Percentiles rank a stretch among this genome's conserved stretches.
Evolutionary conservation across 75 land plant genomes (phyloP).

Genomic region (Larix kaempferi): DNA sequence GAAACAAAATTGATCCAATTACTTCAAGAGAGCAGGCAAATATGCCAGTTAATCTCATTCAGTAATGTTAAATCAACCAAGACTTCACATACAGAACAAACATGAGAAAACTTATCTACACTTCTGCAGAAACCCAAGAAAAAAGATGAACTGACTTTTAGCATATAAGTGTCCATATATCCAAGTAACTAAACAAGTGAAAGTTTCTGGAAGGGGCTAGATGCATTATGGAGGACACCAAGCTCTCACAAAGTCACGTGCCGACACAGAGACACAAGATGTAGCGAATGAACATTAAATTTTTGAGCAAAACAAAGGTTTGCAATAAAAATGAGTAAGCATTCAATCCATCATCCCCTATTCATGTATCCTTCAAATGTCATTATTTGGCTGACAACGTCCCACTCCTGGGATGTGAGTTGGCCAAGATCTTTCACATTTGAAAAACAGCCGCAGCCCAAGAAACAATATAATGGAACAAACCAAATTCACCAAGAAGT

Average conservation of each 20-base stretch:
- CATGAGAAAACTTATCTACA: slow-evolving; percentile 31
- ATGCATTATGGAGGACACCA: not conserved
- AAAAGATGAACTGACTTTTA: not conserved
- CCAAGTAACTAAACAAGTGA: not conserved
- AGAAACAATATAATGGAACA: not conserved
- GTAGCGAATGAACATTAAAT: not conserved
- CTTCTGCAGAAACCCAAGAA: not conserved
- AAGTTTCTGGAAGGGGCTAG: not conserved
- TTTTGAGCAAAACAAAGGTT: not conserved
- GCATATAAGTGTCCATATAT: not conserved
- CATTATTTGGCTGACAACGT: not conserved
- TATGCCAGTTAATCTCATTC: not conserved
- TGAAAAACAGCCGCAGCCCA: not conserved
- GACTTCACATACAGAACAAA: slow-evolving; percentile 51
- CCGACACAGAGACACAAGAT: not conserved
- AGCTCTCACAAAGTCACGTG: not conserved
- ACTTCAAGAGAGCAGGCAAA: not conserved
- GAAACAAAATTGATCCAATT: not conserved
- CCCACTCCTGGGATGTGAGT: not conserved
- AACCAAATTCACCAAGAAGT: not conserved
- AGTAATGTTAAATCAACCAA: slow-evolving; percentile 40
- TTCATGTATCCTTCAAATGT: not conserved
- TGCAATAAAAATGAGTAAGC: not conserved
- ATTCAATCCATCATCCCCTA: not conserved
- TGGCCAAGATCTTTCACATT: not conserved